Evolutionary conservation across 495 filamentous ascomycete species (phyloP), one percentile per base, ranked within the genome.

Genomic region (Aspergillus steynii): DNA sequence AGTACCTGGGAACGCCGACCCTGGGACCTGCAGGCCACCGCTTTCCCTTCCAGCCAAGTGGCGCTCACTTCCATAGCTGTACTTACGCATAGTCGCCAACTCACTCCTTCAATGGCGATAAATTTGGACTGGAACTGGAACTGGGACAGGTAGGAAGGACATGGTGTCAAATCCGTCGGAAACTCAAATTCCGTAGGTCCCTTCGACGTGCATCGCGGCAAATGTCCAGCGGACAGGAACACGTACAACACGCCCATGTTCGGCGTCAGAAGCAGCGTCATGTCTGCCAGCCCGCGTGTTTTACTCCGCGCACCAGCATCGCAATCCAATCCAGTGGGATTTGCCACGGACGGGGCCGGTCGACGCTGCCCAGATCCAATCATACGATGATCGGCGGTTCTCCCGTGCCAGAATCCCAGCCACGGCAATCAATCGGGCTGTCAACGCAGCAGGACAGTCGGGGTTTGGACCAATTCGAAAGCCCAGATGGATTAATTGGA

Each of bases 381-480:
- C 51, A 53, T 32, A 53, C 25, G 27, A 29, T 53, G 51, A 53
- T 53, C 51, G 51, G 51, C 51, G 50, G 10, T 25, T 52, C 29
- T 14, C 47, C 47, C n/a, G 15, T 25, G 10, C 25, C 2, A 52
- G 20, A 53, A 10, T 29, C 51, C 29, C 28, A 53, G 51, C 51
- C 51, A 53, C 51, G n/a, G 6, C 51, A 53, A 31, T 53, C 51
- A 53, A 53, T 12, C 29, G 5, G n/a, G 3, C n/a, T 49, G 47
- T 34, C 31, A 20, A 34, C 31, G 31, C 31, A 3, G 9, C 6
- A 34, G 1, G 3, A 34, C 20, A 20, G 20, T 34, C 9, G 31
- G 31, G 5, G 31, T 34, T 34, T 34, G 31, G 31, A 34, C 31
- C 31, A 34, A 49, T 5, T 49, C 47, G 6, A 49, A 49, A 49